Base-by-base conservation (phyloP, 768 basidiomycete genomes). In the Mycena pura region DNA sequence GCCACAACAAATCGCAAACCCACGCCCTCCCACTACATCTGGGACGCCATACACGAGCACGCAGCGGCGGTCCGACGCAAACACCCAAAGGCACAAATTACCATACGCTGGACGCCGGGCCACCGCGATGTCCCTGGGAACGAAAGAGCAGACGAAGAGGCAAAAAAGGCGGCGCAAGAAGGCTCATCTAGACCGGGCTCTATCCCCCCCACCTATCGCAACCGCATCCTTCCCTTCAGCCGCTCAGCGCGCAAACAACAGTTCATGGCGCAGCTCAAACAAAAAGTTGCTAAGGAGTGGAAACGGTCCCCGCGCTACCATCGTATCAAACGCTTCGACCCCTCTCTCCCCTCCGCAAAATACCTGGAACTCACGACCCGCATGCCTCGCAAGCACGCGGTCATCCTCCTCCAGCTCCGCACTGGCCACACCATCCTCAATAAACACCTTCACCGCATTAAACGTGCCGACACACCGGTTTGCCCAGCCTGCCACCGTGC, bases 101-200 rank as follows among this genome's bases (percentile, higher is more conserved):
- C 59, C 1, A 43, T 70, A 2, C 43, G 39, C 15, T 71, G 70
- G 70, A 40, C 56, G 0, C 69, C 69, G n/a, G 69, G 70, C 6
- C 70, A 71, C 34, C 32, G 29, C 22, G 69, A 47, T n/a, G 49
- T 68, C 3, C 21, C 43, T 6, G 68, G 68, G 11, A 70, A 70
- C 45, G 66, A 70, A 19, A 43, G 34, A 6, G 68, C 61, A 19
- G 69, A 70, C 39, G 43, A 36, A 29, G 59, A 63, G 21, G 69
- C 69, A 6, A 70, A 70, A 38, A 17, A 40, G 32, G 69, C 65
- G 5, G 65, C 63, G 19, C 28, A 45, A 27, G 45, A 29, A 14
- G 24, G 45, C 11, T 55, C 54, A 13, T 57, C 63, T 21, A 15
- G 15, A 15, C 11, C 10, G 17, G n/a, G 1, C 13, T 5, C 14